Evolutionary conservation across 495 filamentous ascomycete genomes (phyloP).

Genomic region (Aspergillus nidulans): DNA sequence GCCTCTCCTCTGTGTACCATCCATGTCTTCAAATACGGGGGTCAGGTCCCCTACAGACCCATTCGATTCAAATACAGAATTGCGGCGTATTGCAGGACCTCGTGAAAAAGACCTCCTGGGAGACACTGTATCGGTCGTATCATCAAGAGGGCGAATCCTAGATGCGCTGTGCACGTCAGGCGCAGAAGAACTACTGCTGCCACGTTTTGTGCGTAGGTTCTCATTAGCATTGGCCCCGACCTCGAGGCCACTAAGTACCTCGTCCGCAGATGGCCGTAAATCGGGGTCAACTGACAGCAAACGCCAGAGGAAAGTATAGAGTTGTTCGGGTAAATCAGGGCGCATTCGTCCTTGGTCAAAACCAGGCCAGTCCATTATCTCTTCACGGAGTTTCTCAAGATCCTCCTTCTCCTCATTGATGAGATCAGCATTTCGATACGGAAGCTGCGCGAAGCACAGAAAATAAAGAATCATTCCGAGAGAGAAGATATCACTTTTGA

Average conservation of each 20-base stretch:
- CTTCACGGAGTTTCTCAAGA: conserved; percentile 77
- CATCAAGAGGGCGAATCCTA: conserved; percentile 56
- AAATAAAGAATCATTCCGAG: conserved; percentile 98
- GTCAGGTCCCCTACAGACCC: conserved; percentile 18
- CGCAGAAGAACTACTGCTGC: conserved; percentile 39
- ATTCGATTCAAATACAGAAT: conserved; percentile 29
- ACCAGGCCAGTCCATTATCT: conserved; percentile 83
- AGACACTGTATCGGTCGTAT: conserved; percentile 29
- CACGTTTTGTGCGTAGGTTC: conserved; percentile 41
- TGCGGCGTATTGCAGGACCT: conserved; percentile 24
- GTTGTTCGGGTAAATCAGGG: conserved; percentile 76
- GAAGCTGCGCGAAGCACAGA: conserved; percentile 87
- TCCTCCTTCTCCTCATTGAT: conserved; percentile 88
- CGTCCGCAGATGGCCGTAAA: conserved; percentile 77
- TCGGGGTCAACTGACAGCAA: conserved; percentile 74
- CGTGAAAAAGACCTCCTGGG: conserved; percentile 28
- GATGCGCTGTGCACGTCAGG: conserved; percentile 52
- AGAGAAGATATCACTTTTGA: conserved; percentile 95
- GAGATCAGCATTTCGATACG: conserved; percentile 76
- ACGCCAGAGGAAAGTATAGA: conserved; percentile 78
- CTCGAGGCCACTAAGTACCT: conserved; percentile 79
- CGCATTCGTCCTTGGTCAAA: conserved; percentile 74
- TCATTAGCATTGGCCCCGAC: conserved; percentile 62
- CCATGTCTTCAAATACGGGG: conserved; percentile 14
- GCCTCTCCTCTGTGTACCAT: conserved; percentile 17